Conservation (phyloP, 345 rosid species). For the Clausena lansium region DNA sequence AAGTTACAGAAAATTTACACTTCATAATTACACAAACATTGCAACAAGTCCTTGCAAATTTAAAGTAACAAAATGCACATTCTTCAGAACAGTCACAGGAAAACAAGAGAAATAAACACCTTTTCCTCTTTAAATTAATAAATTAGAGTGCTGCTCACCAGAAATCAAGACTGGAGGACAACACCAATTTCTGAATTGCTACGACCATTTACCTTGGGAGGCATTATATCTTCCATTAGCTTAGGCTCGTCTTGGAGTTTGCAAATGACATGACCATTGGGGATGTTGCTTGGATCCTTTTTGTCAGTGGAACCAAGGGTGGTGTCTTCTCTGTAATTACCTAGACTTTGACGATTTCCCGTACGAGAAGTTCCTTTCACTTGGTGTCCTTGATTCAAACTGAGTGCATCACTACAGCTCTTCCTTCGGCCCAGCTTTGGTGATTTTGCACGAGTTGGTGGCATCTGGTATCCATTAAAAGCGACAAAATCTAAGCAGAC, state of each 20-base stretch:
- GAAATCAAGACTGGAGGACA: conserved; percentile 28
- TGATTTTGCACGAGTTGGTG: conserved; percentile 83
- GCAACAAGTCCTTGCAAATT: conserved; percentile 31
- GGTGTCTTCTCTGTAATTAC: conserved; percentile 29
- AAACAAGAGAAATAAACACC: conserved; percentile 13
- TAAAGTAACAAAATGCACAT: conserved; percentile 32
- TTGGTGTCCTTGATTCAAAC: conserved; percentile 41
- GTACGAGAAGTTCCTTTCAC: conserved; percentile 39
- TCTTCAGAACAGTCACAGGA: conserved; percentile 23
- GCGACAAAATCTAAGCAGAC: conserved; percentile 5
- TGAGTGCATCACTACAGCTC: conserved; percentile 44
- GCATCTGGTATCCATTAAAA: conserved; percentile 49
- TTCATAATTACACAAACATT: conserved; percentile 36
- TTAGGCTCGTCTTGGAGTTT: conserved; percentile 17
- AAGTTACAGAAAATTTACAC: conserved; percentile 57
- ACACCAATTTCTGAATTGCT: conserved; percentile 22
- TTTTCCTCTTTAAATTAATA: conserved; percentile 27
- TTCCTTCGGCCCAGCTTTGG: conserved; percentile 75
- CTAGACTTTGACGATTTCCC: conserved; percentile 39
- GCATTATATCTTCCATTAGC: conserved; percentile 27
- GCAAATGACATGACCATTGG: conserved; percentile 21
- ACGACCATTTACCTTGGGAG: conserved; percentile 28
- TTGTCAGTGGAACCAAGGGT: conserved; percentile 14
- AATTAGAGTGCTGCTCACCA: conserved; percentile 36
- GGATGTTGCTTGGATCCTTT: conserved; percentile 18